Percentiles rank a stretch among this genome's conserved stretches.
phyloP scores from a whole-genome alignment of 106 monocot species.

The Vanilla planifolia region DNA sequence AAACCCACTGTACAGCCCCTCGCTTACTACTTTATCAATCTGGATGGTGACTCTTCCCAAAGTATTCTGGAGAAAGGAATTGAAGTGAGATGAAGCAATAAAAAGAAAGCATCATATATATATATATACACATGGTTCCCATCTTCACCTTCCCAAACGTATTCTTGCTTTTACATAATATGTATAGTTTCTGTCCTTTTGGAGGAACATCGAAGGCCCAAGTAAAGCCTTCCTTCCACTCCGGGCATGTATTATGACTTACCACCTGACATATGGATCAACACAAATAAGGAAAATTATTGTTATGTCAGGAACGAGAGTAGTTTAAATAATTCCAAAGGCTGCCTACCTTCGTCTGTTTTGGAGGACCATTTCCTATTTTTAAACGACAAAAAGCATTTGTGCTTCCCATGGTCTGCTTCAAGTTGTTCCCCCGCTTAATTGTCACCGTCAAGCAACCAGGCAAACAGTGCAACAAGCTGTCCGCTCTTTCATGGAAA shows the following conservation, averaged over 20 bases:
- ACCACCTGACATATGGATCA: slow-evolving; percentile 40
- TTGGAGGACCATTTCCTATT: slow-evolving; percentile 73
- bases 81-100: not conserved
- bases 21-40: slow-evolving; percentile 77
- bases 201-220: slow-evolving; percentile 87
- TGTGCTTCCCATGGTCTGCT: slow-evolving; percentile 85
- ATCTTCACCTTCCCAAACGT: slow-evolving; percentile 74
- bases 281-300: slow-evolving; percentile 6
- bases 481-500: slow-evolving; percentile 84
- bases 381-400: slow-evolving; percentile 81
- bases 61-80: slow-evolving; percentile 35
- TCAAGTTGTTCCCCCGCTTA: slow-evolving; percentile 81
- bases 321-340: not conserved
- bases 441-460: slow-evolving; percentile 81
- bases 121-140: not conserved
- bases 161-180: slow-evolving; percentile 80
- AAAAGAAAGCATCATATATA: not conserved
- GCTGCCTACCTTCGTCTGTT: slow-evolving; percentile 61
- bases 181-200: slow-evolving; percentile 83
- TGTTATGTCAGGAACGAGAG: not conserved
- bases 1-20: slow-evolving; percentile 70
- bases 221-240: slow-evolving; percentile 84
- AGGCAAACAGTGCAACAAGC: slow-evolving; percentile 72
- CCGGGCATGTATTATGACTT: slow-evolving; percentile 49
- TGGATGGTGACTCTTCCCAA: slow-evolving; percentile 78